A percentile compares a stretch with the other conserved stretches of the same genome.
Evolutionary conservation across 495 filamentous ascomycete genomes (phyloP).

Genomic region (Tetracladium setigerum): DNA sequence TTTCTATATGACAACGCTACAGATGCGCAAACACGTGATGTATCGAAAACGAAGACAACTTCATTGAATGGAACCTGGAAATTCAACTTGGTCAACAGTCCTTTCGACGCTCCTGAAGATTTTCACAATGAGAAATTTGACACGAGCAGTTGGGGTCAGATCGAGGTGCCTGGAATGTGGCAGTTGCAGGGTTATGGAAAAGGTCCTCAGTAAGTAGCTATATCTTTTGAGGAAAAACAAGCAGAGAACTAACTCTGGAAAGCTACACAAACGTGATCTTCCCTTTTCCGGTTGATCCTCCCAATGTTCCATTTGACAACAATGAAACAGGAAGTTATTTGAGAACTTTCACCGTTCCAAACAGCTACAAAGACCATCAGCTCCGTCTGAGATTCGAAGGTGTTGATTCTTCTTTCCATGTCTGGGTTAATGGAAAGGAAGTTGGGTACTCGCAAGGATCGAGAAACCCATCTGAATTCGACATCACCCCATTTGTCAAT

Average conservation of each 20-base stretch:
- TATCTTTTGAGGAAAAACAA: not conserved
- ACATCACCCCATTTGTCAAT: slow-evolving; percentile 44
- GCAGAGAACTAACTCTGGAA: not conserved
- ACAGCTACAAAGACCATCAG: slow-evolving; percentile 14
- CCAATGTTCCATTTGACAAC: slow-evolving; percentile 50
- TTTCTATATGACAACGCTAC: slow-evolving; percentile 34
- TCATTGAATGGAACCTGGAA: slow-evolving; percentile 51
- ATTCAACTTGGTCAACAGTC: slow-evolving; percentile 29
- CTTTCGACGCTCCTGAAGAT: slow-evolving; percentile 13
- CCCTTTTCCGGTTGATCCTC: slow-evolving; percentile 54
- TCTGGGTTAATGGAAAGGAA: slow-evolving; percentile 57
- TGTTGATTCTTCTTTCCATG: slow-evolving; percentile 60
- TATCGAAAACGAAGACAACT: slow-evolving; percentile 21
- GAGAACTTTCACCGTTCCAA: slow-evolving; percentile 39
- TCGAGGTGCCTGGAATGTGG: slow-evolving; percentile 63
- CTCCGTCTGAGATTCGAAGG: slow-evolving; percentile 59
- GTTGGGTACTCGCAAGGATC: slow-evolving; percentile 64
- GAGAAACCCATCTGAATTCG: slow-evolving; percentile 61
- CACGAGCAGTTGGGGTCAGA: slow-evolving; percentile 39
- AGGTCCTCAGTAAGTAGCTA: slow-evolving; percentile 1
- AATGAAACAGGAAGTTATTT: slow-evolving; percentile 62
- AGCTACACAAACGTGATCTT: slow-evolving; percentile 56
- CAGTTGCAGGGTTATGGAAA: slow-evolving; percentile 59
- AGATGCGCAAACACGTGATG: slow-evolving; percentile 26
- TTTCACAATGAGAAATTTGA: slow-evolving; percentile 15